Evolutionary conservation across 2,329 filamentous ascomycete species (phyloP), one percentile per base, ranked within the genome.

Genomic region (Stylonectria norvegica): DNA sequence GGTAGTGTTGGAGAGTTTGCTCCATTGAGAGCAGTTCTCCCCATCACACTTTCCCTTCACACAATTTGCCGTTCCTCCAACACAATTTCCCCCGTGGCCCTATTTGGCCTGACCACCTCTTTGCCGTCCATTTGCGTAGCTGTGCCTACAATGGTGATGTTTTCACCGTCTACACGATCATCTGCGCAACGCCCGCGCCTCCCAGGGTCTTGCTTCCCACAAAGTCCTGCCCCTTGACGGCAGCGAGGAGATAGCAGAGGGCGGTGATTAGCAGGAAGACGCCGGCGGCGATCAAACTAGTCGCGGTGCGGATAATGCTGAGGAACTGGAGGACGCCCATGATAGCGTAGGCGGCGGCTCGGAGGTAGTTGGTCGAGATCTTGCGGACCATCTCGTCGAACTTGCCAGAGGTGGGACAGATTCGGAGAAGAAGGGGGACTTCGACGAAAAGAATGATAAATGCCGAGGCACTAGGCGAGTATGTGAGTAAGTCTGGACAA

Each of bases 301-400:
- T 87, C 8, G 77, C 64, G 33, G 68, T 63, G 16, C 71, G 59
- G 45, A 86, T 74, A 49, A 90, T 70, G 63, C 88, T 94, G 43
- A 95, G 70, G 79, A 87, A 97, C 67, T 96, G 89, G 32, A 95
- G 66, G 36, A 84, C 61, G 55, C 81, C 86, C 86, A 97, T 91
- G 62, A 79, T 69, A 42, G 70, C 68, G 69, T 98, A 98, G 62
- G 95, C 85, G 42, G 73, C 85, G 15, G 91, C 91, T 68, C 93
- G 89, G 83, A 93, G 94, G 73, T 90, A 97, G 74, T 96, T 97
- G 44, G 90, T 95, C 49, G 89, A 89, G 73, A 98, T 87, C 60
- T 80, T 84, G 67, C 91, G 89, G 66, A 98, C 91, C 63, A 89
- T 84, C 52, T 71, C 73, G 66, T 98, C 93, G 70, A 98, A 98